Conservation (phyloP, 2,329 filamentous ascomycete genomes). For the Calonectria hongkongensis region DNA sequence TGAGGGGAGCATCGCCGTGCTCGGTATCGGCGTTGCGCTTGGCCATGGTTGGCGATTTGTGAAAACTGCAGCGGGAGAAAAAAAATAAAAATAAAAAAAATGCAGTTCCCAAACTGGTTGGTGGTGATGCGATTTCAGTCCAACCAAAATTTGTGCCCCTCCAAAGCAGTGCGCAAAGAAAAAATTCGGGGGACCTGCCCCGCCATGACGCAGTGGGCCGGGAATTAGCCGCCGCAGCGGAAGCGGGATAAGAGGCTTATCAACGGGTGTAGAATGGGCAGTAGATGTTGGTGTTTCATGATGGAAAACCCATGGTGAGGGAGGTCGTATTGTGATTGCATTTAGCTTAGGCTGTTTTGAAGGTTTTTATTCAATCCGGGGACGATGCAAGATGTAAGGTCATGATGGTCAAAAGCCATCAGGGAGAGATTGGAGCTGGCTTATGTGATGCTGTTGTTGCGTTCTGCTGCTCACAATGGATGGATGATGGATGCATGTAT, state of each 20-base stretch:
- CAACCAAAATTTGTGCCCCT: conserved; percentile 36
- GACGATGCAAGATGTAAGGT: background rate
- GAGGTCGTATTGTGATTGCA: background rate
- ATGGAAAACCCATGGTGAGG: background rate
- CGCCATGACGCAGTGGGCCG: conserved; percentile 41
- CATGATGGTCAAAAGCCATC: background rate
- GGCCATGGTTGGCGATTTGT: conserved; percentile 42
- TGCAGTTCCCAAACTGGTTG: conserved; percentile 1
- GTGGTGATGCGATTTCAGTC: conserved; percentile 30
- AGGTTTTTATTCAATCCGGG: background rate
- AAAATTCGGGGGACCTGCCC: conserved; percentile 33
- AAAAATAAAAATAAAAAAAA: conserved; percentile 7
- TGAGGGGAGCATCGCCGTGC: conserved; percentile 69
- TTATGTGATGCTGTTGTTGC: background rate
- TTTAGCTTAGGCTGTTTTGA: background rate
- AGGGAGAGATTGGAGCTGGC: background rate
- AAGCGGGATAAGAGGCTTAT: conserved; percentile 7
- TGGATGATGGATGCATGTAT: background rate
- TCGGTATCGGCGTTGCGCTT: conserved; percentile 55
- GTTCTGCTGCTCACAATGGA: background rate
- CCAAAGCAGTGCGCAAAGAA: conserved; percentile 36
- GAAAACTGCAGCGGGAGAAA: background rate
- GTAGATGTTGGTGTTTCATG: background rate
- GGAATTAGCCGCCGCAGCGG: conserved; percentile 32
- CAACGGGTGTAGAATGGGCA: background rate